Evolutionary conservation across 2,329 filamentous ascomycete genomes (phyloP).

Genomic region (Fusarium domesticum): DNA sequence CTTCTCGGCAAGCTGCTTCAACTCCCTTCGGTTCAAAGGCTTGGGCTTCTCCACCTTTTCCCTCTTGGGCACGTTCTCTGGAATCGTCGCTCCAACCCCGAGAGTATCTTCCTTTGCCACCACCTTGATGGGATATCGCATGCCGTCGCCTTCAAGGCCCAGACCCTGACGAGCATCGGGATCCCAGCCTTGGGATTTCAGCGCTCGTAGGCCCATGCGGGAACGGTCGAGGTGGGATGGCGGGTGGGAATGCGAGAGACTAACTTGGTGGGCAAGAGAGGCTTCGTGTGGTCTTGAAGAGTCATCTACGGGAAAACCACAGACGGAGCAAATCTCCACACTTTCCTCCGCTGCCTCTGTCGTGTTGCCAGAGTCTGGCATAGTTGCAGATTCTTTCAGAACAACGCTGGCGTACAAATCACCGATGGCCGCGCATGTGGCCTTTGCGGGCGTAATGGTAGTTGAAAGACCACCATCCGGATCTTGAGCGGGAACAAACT

Average conservation of each 20-base stretch:
- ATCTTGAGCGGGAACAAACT: slow-evolving; percentile 55
- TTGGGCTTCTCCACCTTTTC: slow-evolving; percentile 44
- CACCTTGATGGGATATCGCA: slow-evolving; percentile 71
- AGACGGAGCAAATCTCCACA: slow-evolving; percentile 34
- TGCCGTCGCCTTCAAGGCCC: slow-evolving; percentile 67
- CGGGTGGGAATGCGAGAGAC: slow-evolving; percentile 65
- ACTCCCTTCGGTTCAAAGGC: slow-evolving; percentile 67
- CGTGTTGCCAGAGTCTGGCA: slow-evolving; percentile 3
- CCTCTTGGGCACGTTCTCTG: slow-evolving; percentile 40
- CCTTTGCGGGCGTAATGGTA: slow-evolving; percentile 16
- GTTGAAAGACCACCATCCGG: slow-evolving; percentile 29
- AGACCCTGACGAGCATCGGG: slow-evolving; percentile 70
- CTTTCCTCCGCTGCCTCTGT: slow-evolving; percentile 18
- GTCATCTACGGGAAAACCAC: slow-evolving; percentile 35
- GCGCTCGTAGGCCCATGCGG: slow-evolving; percentile 65
- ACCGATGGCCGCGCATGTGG: slow-evolving; percentile 32
- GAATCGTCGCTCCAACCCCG: slow-evolving; percentile 61
- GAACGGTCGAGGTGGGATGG: slow-evolving; percentile 69
- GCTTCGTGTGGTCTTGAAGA: slow-evolving; percentile 49
- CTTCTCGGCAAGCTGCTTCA: slow-evolving; percentile 58
- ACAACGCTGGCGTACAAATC: slow-evolving; percentile 68
- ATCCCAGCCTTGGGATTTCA: slow-evolving; percentile 70
- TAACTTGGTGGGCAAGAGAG: slow-evolving; percentile 69
- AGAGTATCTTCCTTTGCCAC: slow-evolving; percentile 69
- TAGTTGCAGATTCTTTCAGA: slow-evolving; percentile 37